Percentiles rank a stretch among this genome's conserved stretches.
Evolutionary conservation across 2,329 filamentous ascomycete genomes (phyloP).

Genomic region (Talaromyces albobiverticillius): DNA sequence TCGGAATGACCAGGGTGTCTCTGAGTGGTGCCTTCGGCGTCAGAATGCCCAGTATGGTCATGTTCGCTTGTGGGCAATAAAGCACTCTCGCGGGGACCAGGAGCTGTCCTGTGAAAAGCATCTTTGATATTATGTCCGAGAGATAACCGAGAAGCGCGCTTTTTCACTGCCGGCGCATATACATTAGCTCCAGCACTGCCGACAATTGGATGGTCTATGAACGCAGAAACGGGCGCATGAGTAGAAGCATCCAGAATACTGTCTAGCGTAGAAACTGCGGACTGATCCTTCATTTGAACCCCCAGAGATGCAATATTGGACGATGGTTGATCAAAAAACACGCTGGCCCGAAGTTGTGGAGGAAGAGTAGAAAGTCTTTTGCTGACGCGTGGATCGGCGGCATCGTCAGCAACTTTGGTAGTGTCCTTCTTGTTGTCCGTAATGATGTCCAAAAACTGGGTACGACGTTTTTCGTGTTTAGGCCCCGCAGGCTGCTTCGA

Average conservation of each 20-base stretch:
- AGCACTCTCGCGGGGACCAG: slow-evolving; percentile 9
- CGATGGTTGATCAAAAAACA: slow-evolving; percentile 76
- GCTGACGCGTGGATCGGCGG: slow-evolving; percentile 19
- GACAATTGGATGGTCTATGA: slow-evolving; percentile 82
- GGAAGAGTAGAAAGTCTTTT: slow-evolving; percentile 59
- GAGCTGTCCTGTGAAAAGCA: slow-evolving; percentile 24
- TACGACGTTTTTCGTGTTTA: slow-evolving; percentile 67
- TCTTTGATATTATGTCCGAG: slow-evolving; percentile 28
- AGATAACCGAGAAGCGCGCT: slow-evolving; percentile 23
- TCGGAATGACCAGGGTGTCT: slow-evolving; percentile 11
- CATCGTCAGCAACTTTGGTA: slow-evolving; percentile 22
- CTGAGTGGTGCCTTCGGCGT: slow-evolving; percentile 23
- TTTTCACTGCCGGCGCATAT: slow-evolving; percentile 55
- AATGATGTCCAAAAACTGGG: slow-evolving; percentile 63
- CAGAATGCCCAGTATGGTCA: not conserved
- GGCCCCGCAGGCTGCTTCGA: slow-evolving; percentile 67
- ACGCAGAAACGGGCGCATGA: slow-evolving; percentile 81
- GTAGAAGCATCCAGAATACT: slow-evolving; percentile 89
- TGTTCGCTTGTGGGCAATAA: slow-evolving; percentile 4
- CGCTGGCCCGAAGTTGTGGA: slow-evolving; percentile 82
- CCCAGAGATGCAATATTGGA: slow-evolving; percentile 45
- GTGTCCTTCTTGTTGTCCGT: slow-evolving; percentile 49
- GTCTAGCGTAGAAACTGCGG: slow-evolving; percentile 83
- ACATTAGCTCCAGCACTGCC: slow-evolving; percentile 73
- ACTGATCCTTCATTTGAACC: slow-evolving; percentile 65